phyloP scores from a whole-genome alignment of 2,329 filamentous ascomycete species.

The Fusarium sp. region DNA sequence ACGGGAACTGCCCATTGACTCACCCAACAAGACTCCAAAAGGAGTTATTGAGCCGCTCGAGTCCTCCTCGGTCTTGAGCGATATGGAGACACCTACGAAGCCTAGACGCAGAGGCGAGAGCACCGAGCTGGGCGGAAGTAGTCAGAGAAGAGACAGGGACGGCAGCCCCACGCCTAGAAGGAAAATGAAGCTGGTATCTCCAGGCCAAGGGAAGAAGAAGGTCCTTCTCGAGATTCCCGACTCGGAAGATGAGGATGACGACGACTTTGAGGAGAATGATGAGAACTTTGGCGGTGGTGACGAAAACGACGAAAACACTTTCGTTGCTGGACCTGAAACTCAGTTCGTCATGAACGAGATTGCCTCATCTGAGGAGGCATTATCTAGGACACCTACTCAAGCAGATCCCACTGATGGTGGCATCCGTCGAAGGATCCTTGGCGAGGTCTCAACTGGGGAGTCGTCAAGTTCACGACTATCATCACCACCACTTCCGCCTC shows the following conservation, averaged over 20 bases:
- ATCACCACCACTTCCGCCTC: constrained; percentile 14
- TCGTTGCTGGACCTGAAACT: constrained; percentile 49
- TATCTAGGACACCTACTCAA: constrained; percentile 20
- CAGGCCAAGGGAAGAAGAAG: constrained; percentile 30
- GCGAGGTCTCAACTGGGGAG: constrained; percentile 21
- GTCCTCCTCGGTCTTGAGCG: constrained; percentile 37
- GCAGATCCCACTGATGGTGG: background rate
- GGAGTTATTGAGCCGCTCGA: constrained; percentile 26
- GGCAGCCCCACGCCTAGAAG: constrained; percentile 33
- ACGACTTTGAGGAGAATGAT: constrained; percentile 37
- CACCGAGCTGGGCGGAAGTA: constrained; percentile 36
- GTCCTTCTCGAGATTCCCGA: constrained; percentile 59
- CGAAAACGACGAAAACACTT: constrained; percentile 31
- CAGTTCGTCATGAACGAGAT: constrained; percentile 51
- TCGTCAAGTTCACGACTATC: constrained; percentile 26
- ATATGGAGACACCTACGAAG: constrained; percentile 42
- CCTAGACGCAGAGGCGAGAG: constrained; percentile 30
- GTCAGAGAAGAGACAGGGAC: constrained; percentile 12
- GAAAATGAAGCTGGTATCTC: constrained; percentile 34
- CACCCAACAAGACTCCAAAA: constrained; percentile 26
- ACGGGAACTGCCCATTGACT: constrained; percentile 23
- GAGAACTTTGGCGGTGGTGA: constrained; percentile 8
- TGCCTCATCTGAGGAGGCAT: constrained; percentile 43
- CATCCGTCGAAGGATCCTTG: background rate
- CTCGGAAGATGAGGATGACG: constrained; percentile 59